Conservation (phyloP, 768 basidiomycete species). For the Leccinum disarticulatum region DNA sequence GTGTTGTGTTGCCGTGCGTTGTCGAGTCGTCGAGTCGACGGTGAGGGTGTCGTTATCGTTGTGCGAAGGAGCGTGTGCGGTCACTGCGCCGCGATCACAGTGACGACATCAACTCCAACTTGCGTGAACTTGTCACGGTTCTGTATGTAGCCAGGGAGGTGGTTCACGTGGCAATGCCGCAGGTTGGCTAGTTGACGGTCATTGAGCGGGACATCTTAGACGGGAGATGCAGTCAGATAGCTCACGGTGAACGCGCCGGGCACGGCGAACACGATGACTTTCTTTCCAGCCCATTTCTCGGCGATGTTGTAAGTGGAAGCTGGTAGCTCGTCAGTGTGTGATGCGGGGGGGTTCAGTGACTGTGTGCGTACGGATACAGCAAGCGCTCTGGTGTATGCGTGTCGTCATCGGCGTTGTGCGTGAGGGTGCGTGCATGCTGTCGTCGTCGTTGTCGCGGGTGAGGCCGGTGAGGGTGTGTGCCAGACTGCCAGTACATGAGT, state of each 20-base stretch:
- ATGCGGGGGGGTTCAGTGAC: neutral
- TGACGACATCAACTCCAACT: conserved; percentile 53
- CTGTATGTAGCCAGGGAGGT: conserved; percentile 47
- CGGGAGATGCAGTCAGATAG: neutral
- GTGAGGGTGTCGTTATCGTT: too few species aligned
- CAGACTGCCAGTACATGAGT: too few species aligned
- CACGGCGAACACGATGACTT: conserved; percentile 74
- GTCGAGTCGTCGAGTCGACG: too few species aligned
- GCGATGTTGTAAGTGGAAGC: conserved; percentile 52
- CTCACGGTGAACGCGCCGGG: conserved; percentile 81
- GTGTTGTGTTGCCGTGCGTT: too few species aligned
- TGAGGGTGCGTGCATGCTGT: too few species aligned
- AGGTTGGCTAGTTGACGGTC: conserved; percentile 34
- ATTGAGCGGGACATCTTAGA: neutral
- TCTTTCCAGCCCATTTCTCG: conserved; percentile 76
- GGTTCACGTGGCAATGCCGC: conserved; percentile 42
- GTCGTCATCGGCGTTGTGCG: too few species aligned
- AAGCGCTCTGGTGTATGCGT: too few species aligned
- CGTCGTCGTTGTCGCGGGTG: too few species aligned
- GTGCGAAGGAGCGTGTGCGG: too few species aligned
- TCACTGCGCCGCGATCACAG: conserved; percentile 55
- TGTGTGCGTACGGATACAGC: conserved; percentile 59
- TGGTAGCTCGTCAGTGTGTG: conserved; percentile 21
- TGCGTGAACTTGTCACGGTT: conserved; percentile 47
- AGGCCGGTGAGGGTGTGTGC: too few species aligned